Conservation (phyloP, 129 eudicot genomes). For the Flaveria robusta region DNA sequence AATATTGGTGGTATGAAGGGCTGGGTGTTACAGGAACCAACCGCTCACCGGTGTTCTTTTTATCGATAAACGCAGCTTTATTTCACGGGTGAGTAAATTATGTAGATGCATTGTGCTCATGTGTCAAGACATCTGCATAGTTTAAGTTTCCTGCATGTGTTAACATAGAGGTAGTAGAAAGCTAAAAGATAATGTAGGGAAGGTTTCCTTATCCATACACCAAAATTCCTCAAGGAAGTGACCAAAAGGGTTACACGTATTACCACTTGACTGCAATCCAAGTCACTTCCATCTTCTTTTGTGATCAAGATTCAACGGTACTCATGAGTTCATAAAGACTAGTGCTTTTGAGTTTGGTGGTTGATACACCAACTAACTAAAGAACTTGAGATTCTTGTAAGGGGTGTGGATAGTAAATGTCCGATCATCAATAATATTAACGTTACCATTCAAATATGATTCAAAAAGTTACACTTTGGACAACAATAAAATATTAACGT, state of each 20-base stretch:
- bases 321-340: conserved; percentile 20
- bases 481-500: too few species aligned
- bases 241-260: conserved; percentile 35
- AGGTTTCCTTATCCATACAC: conserved; percentile 30
- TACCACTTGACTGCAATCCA: conserved; percentile 36
- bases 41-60: background rate
- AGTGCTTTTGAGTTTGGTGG: conserved; percentile 21
- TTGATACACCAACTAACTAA: conserved; percentile 6
- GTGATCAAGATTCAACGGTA: conserved; percentile 33
- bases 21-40: too few species aligned
- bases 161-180: background rate
- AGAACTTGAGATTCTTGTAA: background rate
- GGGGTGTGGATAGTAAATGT: too few species aligned
- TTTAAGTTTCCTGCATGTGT: background rate
- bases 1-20: too few species aligned
- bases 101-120: background rate
- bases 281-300: conserved; percentile 34
- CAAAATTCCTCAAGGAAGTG: conserved; percentile 27
- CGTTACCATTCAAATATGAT: too few species aligned
- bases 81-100: background rate
- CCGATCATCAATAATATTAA: too few species aligned
- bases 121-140: conserved; percentile 7
- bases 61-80: background rate
- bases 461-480: too few species aligned
- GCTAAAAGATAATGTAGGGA: conserved; percentile 36